Evolutionary conservation across 1,139 yeast species (phyloP), one percentile per base, ranked within the genome.

Genomic region (Diutina catenulata): DNA sequence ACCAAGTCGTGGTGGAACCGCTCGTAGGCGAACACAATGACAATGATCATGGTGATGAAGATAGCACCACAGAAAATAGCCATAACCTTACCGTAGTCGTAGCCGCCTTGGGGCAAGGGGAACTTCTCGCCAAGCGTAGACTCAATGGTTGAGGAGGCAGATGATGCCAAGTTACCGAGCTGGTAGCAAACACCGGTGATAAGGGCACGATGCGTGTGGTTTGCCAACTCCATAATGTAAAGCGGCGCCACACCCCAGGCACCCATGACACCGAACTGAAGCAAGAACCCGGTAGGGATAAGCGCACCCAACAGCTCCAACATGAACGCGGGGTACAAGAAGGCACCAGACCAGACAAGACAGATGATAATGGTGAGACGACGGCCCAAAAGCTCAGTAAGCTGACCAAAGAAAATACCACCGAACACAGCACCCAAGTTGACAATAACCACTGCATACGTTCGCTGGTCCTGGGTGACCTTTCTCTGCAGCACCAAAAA

Each of bases 191-290:
- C 70, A 51, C 94, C 94, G 37, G 74, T 75, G 39, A 80, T 78
- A 46, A 81, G 76, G 2, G 88, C 67, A 54, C 82, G 70, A 59
- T 77, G 78, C 47, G 79, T 77, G 21, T 88, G 88, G 29, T 74
- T 76, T 11, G 91, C 72, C 45, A 83, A 66, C 58, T 82, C 94
- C 2, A 83, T 68, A 39, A 82, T 63, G 55, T 81, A 86, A 45
- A 80, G 72, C 40, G 94, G 94, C 46, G 80, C 70, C 37, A 81
- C 82, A 48, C 94, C 93, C 87, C 94, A 84, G 15, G 86, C 81
- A 46, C 94, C 94, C 58, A 82, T 94, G 37, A 83, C 91, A 47
- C 76, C 76, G 50, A 78, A 75, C 57, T 84, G 94, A 49, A 83
- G 59, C 62, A 80, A 80, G 59, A 82, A 83, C 2, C 68, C 91